Evolutionary conservation across 495 filamentous ascomycete genomes (phyloP), one percentile per base, ranked within the genome.

Genomic region (Penicillium antarcticum): DNA sequence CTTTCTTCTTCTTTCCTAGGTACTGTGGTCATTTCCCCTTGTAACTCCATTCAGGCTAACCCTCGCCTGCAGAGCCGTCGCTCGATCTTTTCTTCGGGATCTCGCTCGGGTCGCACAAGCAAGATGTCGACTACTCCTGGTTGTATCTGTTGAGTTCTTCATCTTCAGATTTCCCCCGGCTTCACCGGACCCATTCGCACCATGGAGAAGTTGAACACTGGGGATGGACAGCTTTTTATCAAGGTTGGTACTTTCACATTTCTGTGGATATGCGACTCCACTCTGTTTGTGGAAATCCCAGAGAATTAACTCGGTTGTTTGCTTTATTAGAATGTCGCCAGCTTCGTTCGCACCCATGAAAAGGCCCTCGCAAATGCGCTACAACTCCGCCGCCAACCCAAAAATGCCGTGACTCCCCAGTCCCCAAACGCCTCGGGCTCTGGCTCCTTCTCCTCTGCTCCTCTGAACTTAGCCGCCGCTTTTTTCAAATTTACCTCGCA

Each of bases 311-410:
- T 62, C 42, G 60, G 31, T 32, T 44, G 0, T 16, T 43, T 23
- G 19, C 12, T 33, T 44, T 35, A 18, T 35, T 54, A 96, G 92
- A 94, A 94, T 74, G 81, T 98, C 55, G 91, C 92, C 56, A 87
- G 85, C 68, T 97, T 95, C 73, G 91, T 98, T 66, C 89, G 92
- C 48, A 96, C 91, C 31, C 90, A 98, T 72, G 94, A 98, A 69
- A 96, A 95, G 73, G 94, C 91, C 21, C 83, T 98, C 52, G 94
- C 94, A 56, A 97, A 97, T 72, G 92, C 94, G 53, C 77, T 97
- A 31, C 94, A 96, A 66, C 77, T 92, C 46, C 84, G 82, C 60
- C 81, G 85, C 48, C 88, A 89, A 57, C 79, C 72, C 13, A 68
- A 70, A 51, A 85, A 91, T 85, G 85, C 34, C 76, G 43, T 71